Base-by-base conservation (phyloP, 805 yeast species). In the Zygosaccharomyces siamensis region DNA sequence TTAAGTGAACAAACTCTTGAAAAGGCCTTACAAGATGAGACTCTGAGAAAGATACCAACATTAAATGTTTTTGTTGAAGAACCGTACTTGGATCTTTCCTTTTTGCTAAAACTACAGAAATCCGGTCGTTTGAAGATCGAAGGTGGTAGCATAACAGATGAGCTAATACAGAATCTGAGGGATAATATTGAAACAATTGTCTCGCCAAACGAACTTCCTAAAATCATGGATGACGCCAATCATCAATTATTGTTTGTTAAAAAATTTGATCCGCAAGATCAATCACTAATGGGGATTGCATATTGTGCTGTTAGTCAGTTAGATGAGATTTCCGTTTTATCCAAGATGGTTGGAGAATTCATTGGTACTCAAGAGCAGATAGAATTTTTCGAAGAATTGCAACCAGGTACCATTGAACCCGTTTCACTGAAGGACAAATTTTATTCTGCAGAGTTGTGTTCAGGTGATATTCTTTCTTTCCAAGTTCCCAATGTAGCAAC, bases 21-120 rank as follows among this genome's bases (percentile, higher is more conserved):
- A 32, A 77, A 77, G 37, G 72, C 83, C 2, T 76, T 77, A 40
- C 71, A 71, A 26, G 72, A 71, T 49, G 68, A 69, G 50, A 75
- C 75, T 56, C 67, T 73, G 32, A 73, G 71, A 52, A 73, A 78
- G 64, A 47, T 50, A 8, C 52, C 51, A 20, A 74, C 75, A 50
- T 68, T 80, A 59, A 77, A 79, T 31, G 68, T 88, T 32, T 89
- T 78, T 70, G 75, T 86, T 31, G 93, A 86, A 53, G 89, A 87
- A 42, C 72, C 73, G 2, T 63, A 67, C 35, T 50, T 60, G 32
- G 67, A 66, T 28, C 43, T 67, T 10, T 47, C 45, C 3, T 60
- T 56, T 21, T 45, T 62, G 39, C 33, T 40, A 5, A 45, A 26
- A 5, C 48, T 63, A 27, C 60, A 60, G 39, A 46, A 47, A 7